Evolutionary conservation across 371 early-diverging fungal genomes (phyloP).

Genomic region (Mortierella sp.): DNA sequence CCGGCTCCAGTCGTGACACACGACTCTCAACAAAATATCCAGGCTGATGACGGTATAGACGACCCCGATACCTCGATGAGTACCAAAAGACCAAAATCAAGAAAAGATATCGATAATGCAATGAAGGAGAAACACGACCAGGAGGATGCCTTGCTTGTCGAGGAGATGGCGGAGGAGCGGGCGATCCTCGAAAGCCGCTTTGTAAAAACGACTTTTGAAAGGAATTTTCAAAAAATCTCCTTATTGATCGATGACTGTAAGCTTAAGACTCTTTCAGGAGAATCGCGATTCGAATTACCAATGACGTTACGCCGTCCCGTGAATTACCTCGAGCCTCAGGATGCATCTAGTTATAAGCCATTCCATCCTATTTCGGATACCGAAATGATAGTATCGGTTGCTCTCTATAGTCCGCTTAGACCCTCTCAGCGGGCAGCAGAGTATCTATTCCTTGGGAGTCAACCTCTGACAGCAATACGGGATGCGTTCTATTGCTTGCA

Average conservation of each 20-base stretch:
- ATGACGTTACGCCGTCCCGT: conserved; percentile 20
- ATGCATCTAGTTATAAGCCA: background rate
- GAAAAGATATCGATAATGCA: background rate
- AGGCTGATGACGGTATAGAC: background rate
- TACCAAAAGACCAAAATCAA: background rate
- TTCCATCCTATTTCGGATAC: conserved; percentile 54
- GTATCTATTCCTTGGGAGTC: conserved; percentile 66
- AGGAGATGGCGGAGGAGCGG: conserved; percentile 9
- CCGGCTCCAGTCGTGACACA: background rate
- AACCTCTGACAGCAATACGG: conserved; percentile 65
- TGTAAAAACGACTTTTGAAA: conserved; percentile 27
- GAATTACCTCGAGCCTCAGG: conserved; percentile 19
- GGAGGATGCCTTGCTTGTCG: conserved; percentile 4
- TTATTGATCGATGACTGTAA: conserved; percentile 24
- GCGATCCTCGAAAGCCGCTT: conserved; percentile 13
- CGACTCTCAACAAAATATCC: background rate
- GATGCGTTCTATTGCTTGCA: conserved; percentile 68
- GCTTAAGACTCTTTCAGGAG: conserved; percentile 18
- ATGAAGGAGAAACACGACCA: background rate
- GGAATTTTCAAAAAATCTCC: conserved; percentile 23
- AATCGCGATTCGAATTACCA: conserved; percentile 22
- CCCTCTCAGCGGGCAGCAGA: conserved; percentile 62
- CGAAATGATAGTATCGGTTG: conserved; percentile 61
- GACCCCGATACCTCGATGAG: background rate
- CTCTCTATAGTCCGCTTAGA: conserved; percentile 59